A percentile compares a stretch with the other conserved stretches of the same genome.
Evolutionary conservation across 768 basidiomycete species (phyloP).

Genomic region (Xerocomus potaroensis): DNA sequence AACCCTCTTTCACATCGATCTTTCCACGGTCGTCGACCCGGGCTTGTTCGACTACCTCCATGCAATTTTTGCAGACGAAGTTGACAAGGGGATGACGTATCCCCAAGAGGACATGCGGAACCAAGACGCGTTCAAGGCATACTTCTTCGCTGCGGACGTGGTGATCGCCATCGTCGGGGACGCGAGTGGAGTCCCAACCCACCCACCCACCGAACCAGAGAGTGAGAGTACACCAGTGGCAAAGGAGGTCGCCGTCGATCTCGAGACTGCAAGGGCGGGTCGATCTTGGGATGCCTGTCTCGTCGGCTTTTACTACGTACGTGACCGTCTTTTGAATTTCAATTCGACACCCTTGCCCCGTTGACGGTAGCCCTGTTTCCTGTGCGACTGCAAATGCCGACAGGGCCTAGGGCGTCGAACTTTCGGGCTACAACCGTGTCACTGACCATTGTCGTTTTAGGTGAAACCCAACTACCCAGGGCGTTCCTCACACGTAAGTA

Average conservation of each 20-base stretch:
- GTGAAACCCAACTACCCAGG: constrained; percentile 90
- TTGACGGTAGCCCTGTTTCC: background rate
- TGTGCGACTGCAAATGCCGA: background rate
- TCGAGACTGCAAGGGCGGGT: constrained; percentile 45
- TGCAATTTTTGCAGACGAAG: constrained; percentile 61
- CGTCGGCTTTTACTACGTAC: constrained; percentile 76
- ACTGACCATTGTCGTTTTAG: constrained; percentile 29
- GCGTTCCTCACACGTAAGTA: constrained; percentile 80
- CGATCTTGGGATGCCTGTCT: constrained; percentile 66
- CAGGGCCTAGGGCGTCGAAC: constrained; percentile 3
- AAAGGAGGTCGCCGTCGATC: constrained; percentile 21
- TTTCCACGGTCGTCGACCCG: constrained; percentile 22
- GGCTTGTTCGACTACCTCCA: constrained; percentile 62
- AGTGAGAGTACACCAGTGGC: background rate
- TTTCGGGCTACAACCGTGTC: background rate
- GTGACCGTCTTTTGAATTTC: constrained; percentile 20
- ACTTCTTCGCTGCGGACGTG: constrained; percentile 76
- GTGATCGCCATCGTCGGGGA: constrained; percentile 54
- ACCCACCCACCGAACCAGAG: background rate
- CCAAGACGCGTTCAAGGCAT: constrained; percentile 57
- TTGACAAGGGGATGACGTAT: constrained; percentile 77
- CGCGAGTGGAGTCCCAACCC: constrained; percentile 8
- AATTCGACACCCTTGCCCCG: background rate
- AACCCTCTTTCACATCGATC: constrained; percentile 37
- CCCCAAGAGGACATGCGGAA: constrained; percentile 69